Percentiles rank a stretch among this genome's conserved stretches.
Evolutionary conservation across 805 yeast species (phyloP).

Genomic region (Ogataea methylovora): DNA sequence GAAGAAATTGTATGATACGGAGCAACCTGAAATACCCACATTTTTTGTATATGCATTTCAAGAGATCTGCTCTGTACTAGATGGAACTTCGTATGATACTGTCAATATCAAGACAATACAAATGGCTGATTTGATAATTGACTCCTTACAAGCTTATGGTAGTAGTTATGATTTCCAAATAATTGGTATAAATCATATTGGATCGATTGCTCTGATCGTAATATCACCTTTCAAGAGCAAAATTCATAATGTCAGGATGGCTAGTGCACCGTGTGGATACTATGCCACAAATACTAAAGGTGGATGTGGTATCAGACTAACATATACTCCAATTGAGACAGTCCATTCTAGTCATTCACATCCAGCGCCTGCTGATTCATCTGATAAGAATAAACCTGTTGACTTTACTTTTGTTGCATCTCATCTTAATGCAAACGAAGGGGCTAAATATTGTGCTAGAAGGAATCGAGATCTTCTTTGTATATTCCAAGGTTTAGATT

Average conservation of each 20-base stretch:
- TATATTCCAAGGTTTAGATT: constrained; percentile 46
- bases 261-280: constrained; percentile 46
- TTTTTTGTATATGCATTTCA: constrained; percentile 59
- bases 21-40: constrained; percentile 26
- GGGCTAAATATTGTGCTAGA: constrained; percentile 32
- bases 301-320: constrained; percentile 55
- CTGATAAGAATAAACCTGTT: constrained; percentile 10
- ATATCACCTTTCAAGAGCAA: constrained; percentile 33
- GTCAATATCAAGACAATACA: constrained; percentile 31
- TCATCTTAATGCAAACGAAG: constrained; percentile 80
- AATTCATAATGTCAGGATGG: constrained; percentile 19
- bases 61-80: constrained; percentile 51
- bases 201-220: constrained; percentile 50
- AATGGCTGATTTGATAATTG: constrained; percentile 28
- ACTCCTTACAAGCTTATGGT: constrained; percentile 30
- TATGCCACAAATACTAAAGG: constrained; percentile 67
- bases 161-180: constrained; percentile 29
- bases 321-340: constrained; percentile 15
- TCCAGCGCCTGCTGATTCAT: constrained; percentile 1
- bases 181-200: constrained; percentile 37
- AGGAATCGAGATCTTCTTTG: constrained; percentile 48
- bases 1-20: constrained; percentile 18
- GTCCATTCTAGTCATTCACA: too few relatives aligned
- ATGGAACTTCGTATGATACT: constrained; percentile 36
- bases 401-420: constrained; percentile 57